Percentiles rank a stretch among this genome's conserved stretches.
Evolutionary conservation across 371 early-diverging fungal species (phyloP).

Genomic region (Conidiobolus incongruus): DNA sequence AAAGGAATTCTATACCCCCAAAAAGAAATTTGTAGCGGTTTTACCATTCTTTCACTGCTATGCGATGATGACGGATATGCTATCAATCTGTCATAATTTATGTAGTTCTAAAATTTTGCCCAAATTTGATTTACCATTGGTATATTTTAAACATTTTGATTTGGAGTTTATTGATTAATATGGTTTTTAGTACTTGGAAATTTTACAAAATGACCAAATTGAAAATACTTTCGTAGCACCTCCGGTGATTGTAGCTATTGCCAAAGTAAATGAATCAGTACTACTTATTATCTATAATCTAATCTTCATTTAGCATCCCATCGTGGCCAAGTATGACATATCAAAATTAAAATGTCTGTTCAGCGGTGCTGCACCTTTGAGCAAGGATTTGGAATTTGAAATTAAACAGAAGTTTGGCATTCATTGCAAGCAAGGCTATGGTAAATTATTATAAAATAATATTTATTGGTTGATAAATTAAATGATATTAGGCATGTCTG

Average conservation of each 20-base stretch:
- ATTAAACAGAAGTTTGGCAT: background rate
- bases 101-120: conserved; percentile 3
- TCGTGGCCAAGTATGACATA: conserved; percentile 37
- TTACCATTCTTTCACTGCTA: conserved; percentile 70
- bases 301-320: conserved; percentile 19
- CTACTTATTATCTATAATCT: background rate
- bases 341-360: conserved; percentile 27
- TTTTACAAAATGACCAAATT: conserved; percentile 22
- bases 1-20: background rate
- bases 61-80: conserved; percentile 16
- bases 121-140: background rate
- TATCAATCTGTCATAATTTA: conserved; percentile 1
- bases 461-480: background rate
- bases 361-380: conserved; percentile 69
- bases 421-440: conserved; percentile 6
- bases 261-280: conserved; percentile 27
- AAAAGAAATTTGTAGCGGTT: conserved; percentile 29
- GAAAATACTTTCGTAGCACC: conserved; percentile 38
- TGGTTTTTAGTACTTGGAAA: conserved; percentile 23
- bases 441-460: background rate
- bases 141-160: conserved; percentile 4
- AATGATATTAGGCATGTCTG: conserved; percentile 5
- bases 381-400: conserved; percentile 12
- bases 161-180: conserved; percentile 7
- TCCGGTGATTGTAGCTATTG: conserved; percentile 61